These are phyloP conservation scores for Populus pruinosa DNA, from an alignment of 345 rosid genomes.

Conservation along the genomic window DNA sequence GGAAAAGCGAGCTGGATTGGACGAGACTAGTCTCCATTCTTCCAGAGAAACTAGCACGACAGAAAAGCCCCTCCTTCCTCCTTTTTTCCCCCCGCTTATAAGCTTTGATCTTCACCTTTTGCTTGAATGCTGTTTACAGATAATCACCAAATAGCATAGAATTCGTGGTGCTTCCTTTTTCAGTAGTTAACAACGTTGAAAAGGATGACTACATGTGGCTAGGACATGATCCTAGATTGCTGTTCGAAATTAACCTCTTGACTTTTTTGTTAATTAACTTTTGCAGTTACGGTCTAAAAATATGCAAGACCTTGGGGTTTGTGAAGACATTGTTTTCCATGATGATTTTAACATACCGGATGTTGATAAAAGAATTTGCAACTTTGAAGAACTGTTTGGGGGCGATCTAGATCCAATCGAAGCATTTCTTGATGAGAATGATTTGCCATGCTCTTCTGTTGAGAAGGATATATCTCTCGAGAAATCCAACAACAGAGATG, in stretches of 20 bases:
- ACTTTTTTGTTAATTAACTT: conserved; percentile 9
- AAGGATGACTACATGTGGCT: neutral
- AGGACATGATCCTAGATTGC: neutral
- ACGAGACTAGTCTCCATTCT: neutral
- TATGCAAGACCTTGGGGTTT: conserved; percentile 83
- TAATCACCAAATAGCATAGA: neutral
- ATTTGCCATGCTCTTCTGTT: conserved; percentile 30
- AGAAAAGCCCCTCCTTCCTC: neutral
- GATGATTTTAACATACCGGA: conserved; percentile 75
- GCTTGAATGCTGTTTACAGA: neutral
- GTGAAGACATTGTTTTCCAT: conserved; percentile 50
- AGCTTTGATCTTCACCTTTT: neutral
- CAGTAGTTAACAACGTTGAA: neutral
- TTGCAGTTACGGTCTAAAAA: conserved; percentile 75
- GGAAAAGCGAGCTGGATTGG: neutral
- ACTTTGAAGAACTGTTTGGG: conserved; percentile 77
- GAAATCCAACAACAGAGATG: conserved; percentile 25
- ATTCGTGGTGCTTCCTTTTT: neutral
- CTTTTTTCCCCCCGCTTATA: no score
- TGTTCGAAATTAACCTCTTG: neutral
- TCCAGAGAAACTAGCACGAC: neutral
- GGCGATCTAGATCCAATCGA: conserved; percentile 45
- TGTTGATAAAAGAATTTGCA: conserved; percentile 65
- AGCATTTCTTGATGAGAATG: conserved; percentile 34
- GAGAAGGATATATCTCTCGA: conserved; percentile 35